Conservation (phyloP, 1,284 basidiomycete genomes). For the Boletus austroedulis region DNA sequence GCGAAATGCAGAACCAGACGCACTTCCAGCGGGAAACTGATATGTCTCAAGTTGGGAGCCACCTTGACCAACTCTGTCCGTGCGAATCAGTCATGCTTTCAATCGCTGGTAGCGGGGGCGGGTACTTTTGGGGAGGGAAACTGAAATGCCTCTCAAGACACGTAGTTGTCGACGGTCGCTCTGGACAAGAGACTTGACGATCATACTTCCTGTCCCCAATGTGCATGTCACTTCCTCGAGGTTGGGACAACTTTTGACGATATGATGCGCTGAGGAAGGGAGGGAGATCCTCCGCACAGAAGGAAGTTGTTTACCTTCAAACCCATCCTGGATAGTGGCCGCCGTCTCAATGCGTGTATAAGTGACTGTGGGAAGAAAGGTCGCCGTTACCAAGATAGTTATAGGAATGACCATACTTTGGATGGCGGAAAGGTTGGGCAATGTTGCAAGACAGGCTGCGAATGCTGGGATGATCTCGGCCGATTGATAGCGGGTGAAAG, state of each 20-base stretch:
- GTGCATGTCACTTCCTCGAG: conserved; percentile 26
- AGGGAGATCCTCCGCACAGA: no score
- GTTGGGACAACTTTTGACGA: conserved; percentile 35
- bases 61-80: conserved; percentile 2
- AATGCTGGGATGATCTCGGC: conserved; percentile 31
- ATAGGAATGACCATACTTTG: conserved; percentile 14
- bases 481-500: not conserved
- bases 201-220: conserved; percentile 6
- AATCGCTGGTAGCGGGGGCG: conserved; percentile 10
- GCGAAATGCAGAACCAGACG: not conserved
- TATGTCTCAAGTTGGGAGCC: conserved; percentile 4
- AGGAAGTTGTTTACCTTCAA: conserved; percentile 12
- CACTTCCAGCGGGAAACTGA: not conserved
- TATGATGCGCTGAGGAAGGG: conserved; percentile 33
- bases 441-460: conserved; percentile 29
- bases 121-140: not conserved
- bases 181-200: conserved; percentile 10
- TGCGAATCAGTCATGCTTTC: not conserved
- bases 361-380: conserved; percentile 1
- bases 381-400: not conserved
- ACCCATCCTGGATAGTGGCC: conserved; percentile 28
- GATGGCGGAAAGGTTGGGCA: conserved; percentile 38
- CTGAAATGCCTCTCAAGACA: conserved; percentile 5
- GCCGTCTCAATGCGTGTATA: conserved; percentile 22
- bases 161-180: conserved; percentile 2